Percentiles rank a stretch among this genome's conserved stretches.
Evolutionary conservation across 306 rosid species (phyloP).

Genomic region (Rosa chinensis): DNA sequence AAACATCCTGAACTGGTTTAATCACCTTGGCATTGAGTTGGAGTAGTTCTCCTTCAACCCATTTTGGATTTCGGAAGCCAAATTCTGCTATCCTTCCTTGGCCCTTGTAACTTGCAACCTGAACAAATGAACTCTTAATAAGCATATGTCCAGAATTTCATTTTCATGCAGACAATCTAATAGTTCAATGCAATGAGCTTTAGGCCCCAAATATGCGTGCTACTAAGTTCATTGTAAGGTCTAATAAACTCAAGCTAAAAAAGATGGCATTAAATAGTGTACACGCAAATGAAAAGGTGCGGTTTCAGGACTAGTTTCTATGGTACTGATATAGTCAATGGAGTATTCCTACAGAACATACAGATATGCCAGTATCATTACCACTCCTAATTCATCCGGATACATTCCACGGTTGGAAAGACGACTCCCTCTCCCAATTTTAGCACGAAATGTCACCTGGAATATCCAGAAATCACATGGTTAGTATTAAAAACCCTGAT

Average conservation of each 20-base stretch:
- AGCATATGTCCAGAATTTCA: constrained; percentile 25
- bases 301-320: background rate
- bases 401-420: constrained; percentile 71
- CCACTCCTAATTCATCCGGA: constrained; percentile 99
- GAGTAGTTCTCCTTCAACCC: constrained; percentile 98
- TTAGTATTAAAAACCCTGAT: background rate
- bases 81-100: constrained; percentile 93
- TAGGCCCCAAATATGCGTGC: background rate
- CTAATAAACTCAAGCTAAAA: background rate
- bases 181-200: background rate
- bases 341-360: background rate
- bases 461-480: constrained; percentile 18
- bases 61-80: constrained; percentile 78
- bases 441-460: constrained; percentile 96
- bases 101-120: constrained; percentile 92
- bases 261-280: background rate
- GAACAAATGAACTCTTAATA: constrained; percentile 27
- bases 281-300: background rate
- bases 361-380: constrained; percentile 30
- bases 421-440: constrained; percentile 79
- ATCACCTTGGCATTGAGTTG: constrained; percentile 92
- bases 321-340: background rate
- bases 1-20: constrained; percentile 11
- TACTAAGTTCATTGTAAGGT: background rate
- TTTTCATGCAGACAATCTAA: background rate